Evolutionary conservation across 345 rosid genomes (phyloP), one percentile per base, ranked within the genome.

Genomic region (Iberis pinnata): DNA sequence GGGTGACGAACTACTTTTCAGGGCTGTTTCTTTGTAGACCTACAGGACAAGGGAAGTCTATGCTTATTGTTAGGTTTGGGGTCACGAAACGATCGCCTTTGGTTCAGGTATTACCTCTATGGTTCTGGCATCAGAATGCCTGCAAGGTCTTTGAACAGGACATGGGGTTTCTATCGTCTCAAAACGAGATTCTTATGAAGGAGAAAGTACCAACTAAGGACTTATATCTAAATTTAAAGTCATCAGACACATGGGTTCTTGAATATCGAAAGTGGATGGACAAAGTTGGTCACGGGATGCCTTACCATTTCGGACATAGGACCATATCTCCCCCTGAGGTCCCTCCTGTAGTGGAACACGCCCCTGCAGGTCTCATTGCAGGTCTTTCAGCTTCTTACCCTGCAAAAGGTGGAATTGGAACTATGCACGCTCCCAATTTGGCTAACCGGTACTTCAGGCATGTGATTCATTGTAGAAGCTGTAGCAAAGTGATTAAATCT

Each of bases 181-280:
- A 90, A 43, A 90, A 87, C 26, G 93, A 90, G 71, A 69, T 84
- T 44, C 57, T 87, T 35, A 60, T 87, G 64, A 90, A 73, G 60
- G 98, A 82, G 72, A 84, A 78, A 61, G 84, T 82, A 24, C 95
- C 96, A 13, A 90, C 98, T 0, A 87, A 79, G 59, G 79, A 87
- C 19, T 63, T 87, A 48, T 90, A 90, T 66, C 71, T 87, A 1
- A 82, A 81, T 49, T 47, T 90, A 9, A 81, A 63, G 73, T 90
- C 98, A 26, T 87, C 84, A 0, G 98, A 90, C 70, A 81, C 92
- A 12, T 87, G 96, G 95, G 88, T 90, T 12, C 75, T 81, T 1
- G 95, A 90, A 42, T 90, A 90, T 72, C 66, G 98, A 74, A 87
- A 87, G 56, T 87, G 96, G 96, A 90, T 87, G 96, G 96, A 90